Percentiles rank a stretch among this genome's conserved stretches.
Evolutionary conservation across 805 yeast genomes (phyloP).

Genomic region (Saturnispora sanitii): DNA sequence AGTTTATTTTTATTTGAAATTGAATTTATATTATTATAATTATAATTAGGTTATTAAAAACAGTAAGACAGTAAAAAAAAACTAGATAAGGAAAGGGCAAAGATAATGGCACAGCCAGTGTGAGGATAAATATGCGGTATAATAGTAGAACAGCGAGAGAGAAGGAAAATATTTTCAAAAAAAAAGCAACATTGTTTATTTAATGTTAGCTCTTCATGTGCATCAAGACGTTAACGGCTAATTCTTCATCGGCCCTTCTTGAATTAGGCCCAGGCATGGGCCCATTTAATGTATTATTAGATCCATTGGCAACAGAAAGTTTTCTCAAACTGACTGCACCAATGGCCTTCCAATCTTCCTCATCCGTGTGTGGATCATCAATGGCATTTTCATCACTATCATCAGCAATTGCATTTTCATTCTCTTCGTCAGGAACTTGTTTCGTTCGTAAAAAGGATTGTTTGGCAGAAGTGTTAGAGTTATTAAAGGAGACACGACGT

Average conservation of each 20-base stretch:
- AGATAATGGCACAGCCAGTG: too few species aligned
- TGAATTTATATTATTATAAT: background rate
- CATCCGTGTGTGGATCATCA: constrained; percentile 51
- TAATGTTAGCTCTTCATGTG: constrained; percentile 19
- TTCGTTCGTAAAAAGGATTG: constrained; percentile 32
- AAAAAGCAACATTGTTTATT: background rate
- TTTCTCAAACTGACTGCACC: constrained; percentile 59
- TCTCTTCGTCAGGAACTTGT: constrained; percentile 17
- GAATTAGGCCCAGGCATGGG: constrained; percentile 7
- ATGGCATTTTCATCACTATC: constrained; percentile 19
- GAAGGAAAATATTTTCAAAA: background rate
- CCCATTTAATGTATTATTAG: constrained; percentile 8
- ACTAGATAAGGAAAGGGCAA: too few species aligned
- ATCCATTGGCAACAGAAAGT: constrained; percentile 18
- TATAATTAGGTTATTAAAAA: background rate
- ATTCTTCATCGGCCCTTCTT: constrained; percentile 24
- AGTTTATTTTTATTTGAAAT: background rate
- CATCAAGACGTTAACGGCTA: constrained; percentile 29
- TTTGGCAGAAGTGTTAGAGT: constrained; percentile 27
- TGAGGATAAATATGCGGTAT: too few species aligned
- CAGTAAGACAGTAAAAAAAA: too few species aligned
- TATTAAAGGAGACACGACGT: constrained; percentile 28
- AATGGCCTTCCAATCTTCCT: constrained; percentile 91
- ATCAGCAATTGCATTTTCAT: background rate
- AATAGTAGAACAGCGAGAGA: background rate